phyloP scores from a whole-genome alignment of 169 alveolate genomes.

The Plasmodium malariae region DNA sequence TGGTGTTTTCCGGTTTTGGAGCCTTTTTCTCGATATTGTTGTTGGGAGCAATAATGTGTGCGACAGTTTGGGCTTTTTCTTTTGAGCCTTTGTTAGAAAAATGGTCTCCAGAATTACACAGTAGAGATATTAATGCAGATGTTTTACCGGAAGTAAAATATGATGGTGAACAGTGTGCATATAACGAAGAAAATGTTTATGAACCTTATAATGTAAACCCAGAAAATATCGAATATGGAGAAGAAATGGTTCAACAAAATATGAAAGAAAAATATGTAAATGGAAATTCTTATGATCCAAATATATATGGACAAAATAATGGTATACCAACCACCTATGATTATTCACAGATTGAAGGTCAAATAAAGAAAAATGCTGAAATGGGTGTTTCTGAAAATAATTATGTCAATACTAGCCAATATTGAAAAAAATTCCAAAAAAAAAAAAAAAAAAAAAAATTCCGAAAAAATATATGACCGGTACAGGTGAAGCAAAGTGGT shows the following conservation, averaged over 20 bases:
- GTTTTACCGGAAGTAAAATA: conserved; percentile 81
- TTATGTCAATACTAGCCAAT: conserved; percentile 29
- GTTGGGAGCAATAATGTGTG: conserved; percentile 86
- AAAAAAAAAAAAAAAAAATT: background rate
- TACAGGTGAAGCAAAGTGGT: background rate
- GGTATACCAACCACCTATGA: conserved; percentile 83
- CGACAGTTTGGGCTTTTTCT: conserved; percentile 89
- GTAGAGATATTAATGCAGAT: conserved; percentile 89
- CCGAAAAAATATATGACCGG: background rate
- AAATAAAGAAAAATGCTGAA: conserved; percentile 79
- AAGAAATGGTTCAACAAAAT: conserved; percentile 61
- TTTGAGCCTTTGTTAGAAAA: conserved; percentile 90
- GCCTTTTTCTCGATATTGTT: conserved; percentile 88
- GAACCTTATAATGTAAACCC: conserved; percentile 64
- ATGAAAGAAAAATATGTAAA: conserved; percentile 46
- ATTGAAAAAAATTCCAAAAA: background rate
- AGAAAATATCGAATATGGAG: conserved; percentile 55
- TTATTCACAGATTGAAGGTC: conserved; percentile 83
- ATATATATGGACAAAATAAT: conserved; percentile 34
- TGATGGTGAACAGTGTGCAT: conserved; percentile 54
- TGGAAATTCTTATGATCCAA: conserved; percentile 54
- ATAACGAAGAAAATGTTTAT: conserved; percentile 56
- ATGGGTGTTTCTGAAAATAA: conserved; percentile 80
- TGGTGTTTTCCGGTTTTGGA: conserved; percentile 91
- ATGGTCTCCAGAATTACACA: conserved; percentile 90